Evolutionary conservation across 2,329 filamentous ascomycete genomes (phyloP), one percentile per base, ranked within the genome.

Genomic region (Dendryphion nanum): DNA sequence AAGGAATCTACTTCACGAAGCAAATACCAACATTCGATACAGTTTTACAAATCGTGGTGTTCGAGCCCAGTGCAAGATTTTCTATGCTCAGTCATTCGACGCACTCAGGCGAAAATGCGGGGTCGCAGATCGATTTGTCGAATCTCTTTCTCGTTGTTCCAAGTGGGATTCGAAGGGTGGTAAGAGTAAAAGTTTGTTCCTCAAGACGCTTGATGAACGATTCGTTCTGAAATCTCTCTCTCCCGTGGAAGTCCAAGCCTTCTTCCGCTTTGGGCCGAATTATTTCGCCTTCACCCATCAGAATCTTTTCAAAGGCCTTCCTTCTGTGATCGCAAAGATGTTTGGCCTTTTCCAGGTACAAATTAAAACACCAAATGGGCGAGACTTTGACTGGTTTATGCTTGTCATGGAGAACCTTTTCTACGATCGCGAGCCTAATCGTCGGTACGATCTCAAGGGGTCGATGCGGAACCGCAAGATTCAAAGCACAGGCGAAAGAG

Each of bases 381-480:
- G 86, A 0, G 93, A 98, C 61, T 91, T 95, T 65, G 95, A 95
- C 61, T 88, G 91, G 67, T 95, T 94, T 65, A 77, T 98, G 37
- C 74, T 98, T 4, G 78, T 98, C 14, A 98, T 97, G 82, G 93
- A 98, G 68, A 98, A 98, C 52, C 72, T 98, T 13, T 98, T 98
- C 65, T 98, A 98, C 59, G 93, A 97, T 61, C 86, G 93, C 18
- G 82, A 82, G 14, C 89, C 90, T 1, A 91, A 87, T 19, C 83
- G 93, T 2, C 68, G 72, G 10, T 75, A 98, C 61, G 93, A 98
- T 61, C 79, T 98, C 44, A 98, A 98, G 63, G 93, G 93, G 2
- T 95, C 89, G 6, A 98, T 98, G 93, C 84, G 93, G 32, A 98
- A 98, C 68, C 88, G 93, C 57, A 96, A 95, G 63, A 95, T 97